Conservation (phyloP, 2,329 filamentous ascomycete genomes). For the Lachnellula cervina region DNA sequence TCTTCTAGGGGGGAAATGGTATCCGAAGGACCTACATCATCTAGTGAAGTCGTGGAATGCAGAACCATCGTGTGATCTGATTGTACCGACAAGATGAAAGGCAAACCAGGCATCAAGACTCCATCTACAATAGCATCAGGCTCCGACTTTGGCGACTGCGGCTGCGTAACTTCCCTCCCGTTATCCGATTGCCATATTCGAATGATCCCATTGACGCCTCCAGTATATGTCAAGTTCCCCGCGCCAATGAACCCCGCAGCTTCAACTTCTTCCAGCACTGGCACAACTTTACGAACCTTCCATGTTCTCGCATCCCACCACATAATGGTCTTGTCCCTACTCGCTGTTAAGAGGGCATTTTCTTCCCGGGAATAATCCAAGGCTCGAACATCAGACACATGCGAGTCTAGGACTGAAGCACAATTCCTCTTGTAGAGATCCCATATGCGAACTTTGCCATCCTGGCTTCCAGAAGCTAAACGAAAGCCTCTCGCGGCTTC, state of each 20-base stretch:
- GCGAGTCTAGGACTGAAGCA: conserved; percentile 78
- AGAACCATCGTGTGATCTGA: conserved; percentile 83
- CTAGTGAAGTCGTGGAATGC: conserved; percentile 52
- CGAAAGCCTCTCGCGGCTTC: conserved; percentile 60
- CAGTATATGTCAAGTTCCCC: conserved; percentile 72
- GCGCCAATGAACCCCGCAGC: conserved; percentile 71
- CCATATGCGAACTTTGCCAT: conserved; percentile 89
- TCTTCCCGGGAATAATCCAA: conserved; percentile 75
- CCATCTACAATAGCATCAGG: conserved; percentile 66
- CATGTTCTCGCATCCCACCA: conserved; percentile 86
- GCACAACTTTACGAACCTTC: conserved; percentile 76
- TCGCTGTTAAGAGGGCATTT: conserved; percentile 73
- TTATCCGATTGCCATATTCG: conserved; percentile 77
- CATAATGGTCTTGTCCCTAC: conserved; percentile 89
- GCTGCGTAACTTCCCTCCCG: conserved; percentile 72
- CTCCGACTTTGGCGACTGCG: conserved; percentile 59
- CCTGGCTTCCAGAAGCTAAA: conserved; percentile 86
- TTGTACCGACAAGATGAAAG: conserved; percentile 76
- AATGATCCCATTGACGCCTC: conserved; percentile 75
- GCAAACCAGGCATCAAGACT: conserved; percentile 58
- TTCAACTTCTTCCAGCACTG: conserved; percentile 81
- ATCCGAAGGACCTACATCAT: conserved; percentile 31
- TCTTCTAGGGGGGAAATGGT: conserved; percentile 33
- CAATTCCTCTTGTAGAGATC: conserved; percentile 79
- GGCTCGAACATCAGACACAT: conserved; percentile 89